A percentile compares a stretch with the other conserved stretches of the same genome.
phyloP scores from a whole-genome alignment of 176 grass and related monocot species.

The Lolium perenne region DNA sequence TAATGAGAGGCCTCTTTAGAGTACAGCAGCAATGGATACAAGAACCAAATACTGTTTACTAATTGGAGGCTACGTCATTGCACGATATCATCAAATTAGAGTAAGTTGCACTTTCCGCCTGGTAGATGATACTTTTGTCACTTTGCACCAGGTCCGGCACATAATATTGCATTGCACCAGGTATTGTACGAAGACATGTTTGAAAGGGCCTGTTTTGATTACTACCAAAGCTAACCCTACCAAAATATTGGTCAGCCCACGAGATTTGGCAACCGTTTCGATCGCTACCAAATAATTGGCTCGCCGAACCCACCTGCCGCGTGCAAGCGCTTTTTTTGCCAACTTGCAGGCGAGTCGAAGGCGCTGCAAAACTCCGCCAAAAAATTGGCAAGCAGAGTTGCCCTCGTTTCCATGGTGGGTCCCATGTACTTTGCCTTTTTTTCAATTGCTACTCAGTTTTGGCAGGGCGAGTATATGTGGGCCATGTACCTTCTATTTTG shows the following conservation, averaged over 20 bases:
- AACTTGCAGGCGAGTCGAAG: not conserved
- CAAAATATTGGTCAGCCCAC: not conserved
- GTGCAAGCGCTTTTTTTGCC: not conserved
- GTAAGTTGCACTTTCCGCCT: too few species aligned
- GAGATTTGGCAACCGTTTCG: not conserved
- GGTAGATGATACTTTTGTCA: too few species aligned
- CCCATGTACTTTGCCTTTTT: not conserved
- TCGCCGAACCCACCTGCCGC: not conserved
- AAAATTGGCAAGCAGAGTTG: not conserved
- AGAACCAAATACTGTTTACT: constrained; percentile 4
- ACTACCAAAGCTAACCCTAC: not conserved
- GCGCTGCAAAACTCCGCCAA: not conserved
- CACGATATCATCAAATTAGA: too few species aligned
- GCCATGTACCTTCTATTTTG: not conserved
- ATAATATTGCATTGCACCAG: too few species aligned
- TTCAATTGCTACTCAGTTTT: not conserved
- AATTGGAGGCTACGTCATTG: not conserved
- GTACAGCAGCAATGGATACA: not conserved
- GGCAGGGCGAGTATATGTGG: not conserved
- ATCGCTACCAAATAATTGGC: not conserved
- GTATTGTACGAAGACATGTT: too few species aligned
- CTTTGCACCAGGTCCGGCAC: too few species aligned
- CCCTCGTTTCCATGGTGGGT: not conserved
- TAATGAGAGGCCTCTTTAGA: not conserved
- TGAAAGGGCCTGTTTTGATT: not conserved